These are phyloP conservation scores for Emericellopsis cladophorae DNA, from an alignment of 2,329 filamentous ascomycete genomes.

Conservation along the genomic window DNA sequence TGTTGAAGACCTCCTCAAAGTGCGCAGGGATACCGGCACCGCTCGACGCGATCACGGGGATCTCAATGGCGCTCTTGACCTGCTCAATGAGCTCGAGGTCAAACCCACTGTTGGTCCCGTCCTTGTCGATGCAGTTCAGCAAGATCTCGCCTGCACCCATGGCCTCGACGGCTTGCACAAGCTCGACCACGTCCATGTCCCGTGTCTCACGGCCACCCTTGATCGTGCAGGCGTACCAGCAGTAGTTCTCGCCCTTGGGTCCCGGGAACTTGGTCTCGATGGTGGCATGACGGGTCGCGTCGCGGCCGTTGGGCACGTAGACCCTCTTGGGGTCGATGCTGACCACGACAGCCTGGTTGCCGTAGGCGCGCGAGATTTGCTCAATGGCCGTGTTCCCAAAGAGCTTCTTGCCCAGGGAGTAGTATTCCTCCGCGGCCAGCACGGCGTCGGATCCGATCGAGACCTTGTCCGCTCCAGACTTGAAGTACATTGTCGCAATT, in stretches of 20 bases:
- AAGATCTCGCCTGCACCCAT: constrained; percentile 94
- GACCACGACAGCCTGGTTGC: constrained; percentile 92
- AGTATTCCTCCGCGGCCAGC: constrained; percentile 83
- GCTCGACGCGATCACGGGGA: constrained; percentile 91
- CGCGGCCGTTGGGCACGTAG: constrained; percentile 56
- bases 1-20: constrained; percentile 79
- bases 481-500: constrained; percentile 94
- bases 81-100: constrained; percentile 83
- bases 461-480: constrained; percentile 92
- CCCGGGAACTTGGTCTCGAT: constrained; percentile 59
- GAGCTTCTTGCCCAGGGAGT: constrained; percentile 53
- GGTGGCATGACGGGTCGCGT: constrained; percentile 61
- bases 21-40: constrained; percentile 81
- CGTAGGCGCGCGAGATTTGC: constrained; percentile 86
- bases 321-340: constrained; percentile 88
- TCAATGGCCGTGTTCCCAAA: constrained; percentile 85
- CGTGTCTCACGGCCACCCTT: constrained; percentile 91
- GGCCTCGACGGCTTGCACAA: constrained; percentile 79
- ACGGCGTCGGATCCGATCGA: constrained; percentile 95
- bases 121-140: constrained; percentile 94
- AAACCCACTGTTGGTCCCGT: constrained; percentile 89
- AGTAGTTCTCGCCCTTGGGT: constrained; percentile 64
- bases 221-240: constrained; percentile 97
- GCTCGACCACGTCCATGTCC: constrained; percentile 82
- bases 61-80: constrained; percentile 76